Base-by-base conservation (phyloP, 345 rosid genomes). In the Gossypium arboreum region DNA sequence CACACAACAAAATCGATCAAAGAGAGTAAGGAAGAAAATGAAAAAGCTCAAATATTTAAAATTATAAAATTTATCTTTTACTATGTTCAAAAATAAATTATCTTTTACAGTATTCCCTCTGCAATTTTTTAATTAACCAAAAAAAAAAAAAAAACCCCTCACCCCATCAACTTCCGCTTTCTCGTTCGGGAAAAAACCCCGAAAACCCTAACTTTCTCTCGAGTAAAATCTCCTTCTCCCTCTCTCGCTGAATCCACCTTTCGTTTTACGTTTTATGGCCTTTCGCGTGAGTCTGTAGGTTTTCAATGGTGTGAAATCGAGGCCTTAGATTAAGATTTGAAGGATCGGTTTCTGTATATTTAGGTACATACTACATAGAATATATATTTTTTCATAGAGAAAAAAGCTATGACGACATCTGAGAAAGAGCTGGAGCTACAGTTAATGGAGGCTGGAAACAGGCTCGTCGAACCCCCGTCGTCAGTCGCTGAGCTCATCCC, bases 401-500 rank as follows among this genome's bases (percentile, higher is more conserved):
- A 27, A 56, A 57, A 9, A 48, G 16, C 9, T 60, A 90, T 90
- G 97, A 80, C 90, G 64, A 81, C 86, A 56, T 73, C 88, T 25
- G 92, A 89, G 64, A 87, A 77, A 52, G 97, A 86, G 86, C 84
- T 90, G 17, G 93, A 89, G 74, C 84, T 80, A 20, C 88, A 84
- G 87, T 87, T 96, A 65, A 7, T 63, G 79, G 91, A 90, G 69
- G 91, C 97, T 45, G 98, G 94, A 16, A 85, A 83, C 18, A 86
- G 73, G 85, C 94, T 96, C 47, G n/a, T 84, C 25, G 81, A 85
- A 71, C 91, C 94, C n/a, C 90, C 97, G 67, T 72, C 91, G 45
- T 80, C 92, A 3, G 83, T 85, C 27, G 93, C 90, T 11, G 92
- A 87, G 58, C 94, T 95, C 75, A 93, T 95, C 78, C 73, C 86